phyloP scores from a whole-genome alignment of 1,284 basidiomycete genomes.

The Anthracocystis setariae region DNA sequence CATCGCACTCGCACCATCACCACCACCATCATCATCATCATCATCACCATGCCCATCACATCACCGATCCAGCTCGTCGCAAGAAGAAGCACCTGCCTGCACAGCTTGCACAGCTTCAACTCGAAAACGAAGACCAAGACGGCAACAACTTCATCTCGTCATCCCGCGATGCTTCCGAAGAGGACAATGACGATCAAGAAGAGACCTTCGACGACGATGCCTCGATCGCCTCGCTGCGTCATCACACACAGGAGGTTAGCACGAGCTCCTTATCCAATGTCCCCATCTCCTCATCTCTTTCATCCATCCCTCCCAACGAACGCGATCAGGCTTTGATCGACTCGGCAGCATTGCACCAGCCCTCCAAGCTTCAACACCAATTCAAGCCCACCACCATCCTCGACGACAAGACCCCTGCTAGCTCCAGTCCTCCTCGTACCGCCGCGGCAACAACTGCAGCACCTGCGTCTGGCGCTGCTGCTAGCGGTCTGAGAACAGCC shows the following conservation, averaged over 20 bases:
- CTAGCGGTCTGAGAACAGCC: constrained; percentile 1
- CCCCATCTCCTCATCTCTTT: constrained; percentile 39
- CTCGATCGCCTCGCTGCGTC: constrained; percentile 47
- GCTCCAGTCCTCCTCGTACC: constrained; percentile 42
- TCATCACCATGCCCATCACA: constrained; percentile 47
- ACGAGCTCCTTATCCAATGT: constrained; percentile 32
- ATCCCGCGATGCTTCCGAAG: constrained; percentile 51
- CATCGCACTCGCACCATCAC: constrained; percentile 26
- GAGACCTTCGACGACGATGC: constrained; percentile 51
- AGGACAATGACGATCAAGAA: constrained; percentile 55
- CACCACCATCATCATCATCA: constrained; percentile 50
- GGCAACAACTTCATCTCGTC: constrained; percentile 49
- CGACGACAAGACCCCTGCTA: constrained; percentile 45
- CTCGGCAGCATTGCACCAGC: constrained; percentile 42
- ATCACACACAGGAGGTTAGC: constrained; percentile 30
- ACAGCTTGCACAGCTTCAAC: constrained; percentile 48
- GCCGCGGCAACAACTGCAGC: constrained; percentile 9
- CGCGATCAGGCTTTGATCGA: constrained; percentile 49
- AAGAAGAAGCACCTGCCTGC: constrained; percentile 52
- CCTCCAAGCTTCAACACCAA: constrained; percentile 39
- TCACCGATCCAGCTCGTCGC: constrained; percentile 46
- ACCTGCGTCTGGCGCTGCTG: constrained; percentile 6
- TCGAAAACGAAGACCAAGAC: constrained; percentile 43
- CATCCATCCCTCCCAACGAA: constrained; percentile 47
- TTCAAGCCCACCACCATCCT: constrained; percentile 16